Percentiles rank a stretch among this genome's conserved stretches.
Evolutionary conservation across 169 alveolate species (phyloP).

Genomic region (Plasmodium adleri): DNA sequence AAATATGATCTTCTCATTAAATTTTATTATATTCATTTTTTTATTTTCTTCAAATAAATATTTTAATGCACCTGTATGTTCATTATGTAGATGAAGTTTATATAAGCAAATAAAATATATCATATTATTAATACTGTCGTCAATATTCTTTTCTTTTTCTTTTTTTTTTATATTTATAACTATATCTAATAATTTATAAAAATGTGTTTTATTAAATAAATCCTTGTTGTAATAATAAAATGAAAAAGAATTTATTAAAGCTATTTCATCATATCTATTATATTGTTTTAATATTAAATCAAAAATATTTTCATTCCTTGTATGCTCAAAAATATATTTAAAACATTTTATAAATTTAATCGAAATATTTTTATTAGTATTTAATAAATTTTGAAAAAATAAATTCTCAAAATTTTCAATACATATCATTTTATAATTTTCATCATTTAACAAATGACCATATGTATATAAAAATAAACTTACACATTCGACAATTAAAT

Average conservation of each 20-base stretch:
- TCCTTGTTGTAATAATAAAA: slow-evolving; percentile 57
- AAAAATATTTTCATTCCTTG: slow-evolving; percentile 48
- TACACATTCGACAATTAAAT: slow-evolving; percentile 54
- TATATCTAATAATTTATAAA: slow-evolving; percentile 53
- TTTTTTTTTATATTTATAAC: slow-evolving; percentile 58
- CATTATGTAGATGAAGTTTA: slow-evolving; percentile 71
- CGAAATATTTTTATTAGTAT: slow-evolving; percentile 31
- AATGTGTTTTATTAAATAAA: slow-evolving; percentile 37
- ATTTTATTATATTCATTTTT: slow-evolving; percentile 58
- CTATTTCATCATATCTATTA: slow-evolving; percentile 72
- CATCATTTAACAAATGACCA: slow-evolving; percentile 12
- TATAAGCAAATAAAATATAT: slow-evolving; percentile 46
- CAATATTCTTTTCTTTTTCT: slow-evolving; percentile 47
- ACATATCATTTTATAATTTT: slow-evolving; percentile 32
- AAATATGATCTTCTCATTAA: slow-evolving; percentile 63
- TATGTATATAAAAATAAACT: slow-evolving; percentile 31
- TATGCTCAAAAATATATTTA: slow-evolving; percentile 54
- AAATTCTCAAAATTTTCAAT: slow-evolving; percentile 10
- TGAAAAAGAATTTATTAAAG: slow-evolving; percentile 44
- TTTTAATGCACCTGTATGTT: slow-evolving; percentile 36
- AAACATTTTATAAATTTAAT: slow-evolving; percentile 66
- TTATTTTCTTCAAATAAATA: slow-evolving; percentile 31
- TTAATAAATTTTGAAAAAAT: slow-evolving; percentile 16
- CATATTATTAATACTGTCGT: slow-evolving; percentile 20
- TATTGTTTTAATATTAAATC: slow-evolving; percentile 23